Percentiles rank a stretch among this genome's conserved stretches.
Evolutionary conservation across 208 protist species (phyloP).

Genomic region (Tritrichomonas foetus): DNA sequence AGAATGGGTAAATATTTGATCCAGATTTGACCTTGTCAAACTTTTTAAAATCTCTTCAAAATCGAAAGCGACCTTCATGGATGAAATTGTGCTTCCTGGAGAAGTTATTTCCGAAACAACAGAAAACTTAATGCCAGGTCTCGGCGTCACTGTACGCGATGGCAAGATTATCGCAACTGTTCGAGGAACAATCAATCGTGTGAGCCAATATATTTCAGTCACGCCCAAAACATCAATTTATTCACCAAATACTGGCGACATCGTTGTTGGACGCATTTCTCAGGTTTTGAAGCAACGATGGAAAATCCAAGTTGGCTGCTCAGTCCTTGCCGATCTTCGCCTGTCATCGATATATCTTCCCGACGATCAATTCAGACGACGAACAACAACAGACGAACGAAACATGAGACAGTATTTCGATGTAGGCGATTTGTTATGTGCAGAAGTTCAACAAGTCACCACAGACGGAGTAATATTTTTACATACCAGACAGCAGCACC

Average conservation of each 20-base stretch:
- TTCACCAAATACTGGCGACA: not conserved
- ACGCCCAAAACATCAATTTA: constrained; percentile 21
- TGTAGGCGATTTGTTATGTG: constrained; percentile 28
- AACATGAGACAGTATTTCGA: constrained; percentile 40
- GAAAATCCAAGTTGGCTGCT: not conserved
- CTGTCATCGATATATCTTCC: constrained; percentile 27
- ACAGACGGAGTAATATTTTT: not conserved
- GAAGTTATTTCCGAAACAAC: not conserved
- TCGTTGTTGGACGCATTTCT: constrained; percentile 3
- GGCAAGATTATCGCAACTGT: not conserved
- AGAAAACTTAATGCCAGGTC: constrained; percentile 4
- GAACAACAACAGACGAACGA: constrained; percentile 35
- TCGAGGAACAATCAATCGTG: not conserved
- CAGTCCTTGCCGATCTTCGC: not conserved
- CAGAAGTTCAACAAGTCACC: constrained; percentile 16
- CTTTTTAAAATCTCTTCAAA: too few relatives aligned
- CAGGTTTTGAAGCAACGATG: constrained; percentile 20
- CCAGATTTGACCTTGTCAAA: too few relatives aligned
- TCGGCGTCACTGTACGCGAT: not conserved
- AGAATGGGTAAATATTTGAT: too few relatives aligned
- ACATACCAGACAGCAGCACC: constrained; percentile 26
- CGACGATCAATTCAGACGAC: not conserved
- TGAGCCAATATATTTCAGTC: not conserved
- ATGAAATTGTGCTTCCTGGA: constrained; percentile 10
- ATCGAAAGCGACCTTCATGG: not conserved